phyloP scores from a whole-genome alignment of 2,329 filamentous ascomycete species.

The Trichoderma harzianum region DNA sequence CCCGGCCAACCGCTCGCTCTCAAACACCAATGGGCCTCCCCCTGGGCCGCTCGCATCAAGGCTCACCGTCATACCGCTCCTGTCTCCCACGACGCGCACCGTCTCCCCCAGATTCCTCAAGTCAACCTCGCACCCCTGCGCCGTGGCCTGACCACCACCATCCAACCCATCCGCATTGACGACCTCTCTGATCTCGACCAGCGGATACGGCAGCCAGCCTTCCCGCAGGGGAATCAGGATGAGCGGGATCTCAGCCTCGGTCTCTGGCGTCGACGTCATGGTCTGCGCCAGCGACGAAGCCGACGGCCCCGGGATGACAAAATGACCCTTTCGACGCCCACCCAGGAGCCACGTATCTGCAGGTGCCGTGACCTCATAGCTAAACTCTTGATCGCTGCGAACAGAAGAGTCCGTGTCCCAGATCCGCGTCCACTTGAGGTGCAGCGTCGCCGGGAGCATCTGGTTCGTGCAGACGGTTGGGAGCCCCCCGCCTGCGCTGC shows the following conservation, averaged over 20 bases:
- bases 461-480: slow-evolving; percentile 59
- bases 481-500: slow-evolving; percentile 33
- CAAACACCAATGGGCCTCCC: slow-evolving; percentile 64
- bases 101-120: slow-evolving; percentile 74
- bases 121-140: slow-evolving; percentile 66
- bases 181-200: slow-evolving; percentile 68
- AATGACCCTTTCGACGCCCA: slow-evolving; percentile 75
- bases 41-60: slow-evolving; percentile 64
- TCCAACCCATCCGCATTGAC: slow-evolving; percentile 36
- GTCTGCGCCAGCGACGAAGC: slow-evolving; percentile 38
- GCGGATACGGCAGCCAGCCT: slow-evolving; percentile 74
- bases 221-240: slow-evolving; percentile 76
- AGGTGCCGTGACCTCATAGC: slow-evolving; percentile 75
- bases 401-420: slow-evolving; percentile 52
- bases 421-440: slow-evolving; percentile 58
- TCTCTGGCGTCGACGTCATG: slow-evolving; percentile 45
- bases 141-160: slow-evolving; percentile 18
- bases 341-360: slow-evolving; percentile 81
- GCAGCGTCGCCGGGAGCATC: slow-evolving; percentile 60
- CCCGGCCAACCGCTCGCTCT: slow-evolving; percentile 47
- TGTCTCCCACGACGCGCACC: slow-evolving; percentile 69
- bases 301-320: slow-evolving; percentile 51
- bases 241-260: slow-evolving; percentile 60
- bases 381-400: slow-evolving; percentile 63
- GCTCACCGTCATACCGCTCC: slow-evolving; percentile 69